Evolutionary conservation across 441 rosid species (phyloP), one percentile per base, ranked within the genome.

Genomic region (Raphanus hybrid): DNA sequence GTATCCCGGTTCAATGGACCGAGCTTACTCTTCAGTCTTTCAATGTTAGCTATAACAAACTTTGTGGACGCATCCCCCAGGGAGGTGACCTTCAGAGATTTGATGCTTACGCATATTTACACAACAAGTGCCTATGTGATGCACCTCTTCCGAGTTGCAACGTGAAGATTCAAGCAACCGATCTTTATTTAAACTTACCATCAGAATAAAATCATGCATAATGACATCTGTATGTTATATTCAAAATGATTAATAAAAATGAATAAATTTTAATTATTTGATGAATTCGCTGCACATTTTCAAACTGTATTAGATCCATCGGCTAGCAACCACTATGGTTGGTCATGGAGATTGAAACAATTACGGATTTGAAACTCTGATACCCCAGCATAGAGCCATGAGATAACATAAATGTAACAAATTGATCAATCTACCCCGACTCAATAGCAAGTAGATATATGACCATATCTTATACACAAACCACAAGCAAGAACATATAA

Each of bases 81-180:
- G 92, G 94, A 8, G 94, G 92, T 5, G 64, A 67, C 60, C 68
- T 90, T 73, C 86, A 84, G 83, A 76, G 69, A 2, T 35, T 29
- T 29, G 34, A 29, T 29, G 27, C 65, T 48, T 74, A 83, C 16
- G 14, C 85, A 0, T 90, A 82, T 67, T 59, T 84, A 41, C 85
- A 87, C 61, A 90, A 86, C 61, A 65, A 77, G 78, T 88, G 94
- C 75, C 45, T 90, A 83, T 90, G 90, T 54, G 95, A 86, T n/a
- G 81, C 83, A 37, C 92, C 90, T 29, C 91, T 88, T 60, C 60
- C 8, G 1, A 77, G 45, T 66, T 90, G 91, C 70, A 80, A 81
- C 57, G 72, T 84, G 69, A 68, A 16, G 57, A 20, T 70, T 45
- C 67, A 29, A 71, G 69, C 18, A 16, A 32, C 61, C 16, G 59